Conservation (phyloP, 2,329 filamentous ascomycete genomes). For the Didymellaceae sp. region DNA sequence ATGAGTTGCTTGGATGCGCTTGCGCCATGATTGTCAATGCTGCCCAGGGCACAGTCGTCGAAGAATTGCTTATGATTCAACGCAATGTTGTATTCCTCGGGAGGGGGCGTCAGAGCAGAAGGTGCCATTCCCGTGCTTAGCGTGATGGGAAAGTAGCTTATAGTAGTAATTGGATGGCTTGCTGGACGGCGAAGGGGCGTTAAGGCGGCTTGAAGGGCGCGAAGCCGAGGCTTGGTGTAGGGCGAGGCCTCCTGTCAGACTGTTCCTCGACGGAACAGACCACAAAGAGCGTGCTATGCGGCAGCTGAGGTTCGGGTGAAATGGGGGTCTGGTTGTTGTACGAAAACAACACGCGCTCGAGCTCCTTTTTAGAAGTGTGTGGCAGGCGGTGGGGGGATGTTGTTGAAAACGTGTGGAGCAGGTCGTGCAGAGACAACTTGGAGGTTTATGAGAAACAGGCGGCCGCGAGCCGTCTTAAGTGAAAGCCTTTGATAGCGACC, state of each 20-base stretch:
- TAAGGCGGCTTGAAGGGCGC: slow-evolving; percentile 96
- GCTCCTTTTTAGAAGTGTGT: slow-evolving; percentile 43
- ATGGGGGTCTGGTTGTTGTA: slow-evolving; percentile 57
- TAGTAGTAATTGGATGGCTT: slow-evolving; percentile 9
- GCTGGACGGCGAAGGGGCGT: slow-evolving; percentile 56
- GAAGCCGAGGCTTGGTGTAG: slow-evolving; percentile 81
- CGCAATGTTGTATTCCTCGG: slow-evolving; percentile 50
- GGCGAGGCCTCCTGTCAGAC: slow-evolving; percentile 93
- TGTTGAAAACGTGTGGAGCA: slow-evolving; percentile 58
- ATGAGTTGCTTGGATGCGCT: slow-evolving; percentile 77
- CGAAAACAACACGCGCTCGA: slow-evolving; percentile 53
- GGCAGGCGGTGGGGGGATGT: slow-evolving; percentile 54
- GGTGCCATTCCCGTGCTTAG: slow-evolving; percentile 71
- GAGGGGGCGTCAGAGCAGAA: slow-evolving; percentile 64
- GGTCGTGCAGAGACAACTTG: slow-evolving; percentile 56
- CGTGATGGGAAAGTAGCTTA: slow-evolving; percentile 30
- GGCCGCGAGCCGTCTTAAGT: slow-evolving; percentile 54
- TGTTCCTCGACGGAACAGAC: slow-evolving; percentile 99
- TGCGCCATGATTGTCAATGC: slow-evolving; percentile 57
- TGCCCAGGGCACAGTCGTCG: slow-evolving; percentile 38
- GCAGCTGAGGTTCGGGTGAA: slow-evolving; percentile 82
- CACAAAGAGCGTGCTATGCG: slow-evolving; percentile 98
- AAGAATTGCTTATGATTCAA: slow-evolving; percentile 45
- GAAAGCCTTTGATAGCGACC: slow-evolving; percentile 52
- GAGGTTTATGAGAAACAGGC: slow-evolving; percentile 49